Evolutionary conservation across 1,139 yeast genomes (phyloP).

Genomic region (Debaryomyces robertsiae): DNA sequence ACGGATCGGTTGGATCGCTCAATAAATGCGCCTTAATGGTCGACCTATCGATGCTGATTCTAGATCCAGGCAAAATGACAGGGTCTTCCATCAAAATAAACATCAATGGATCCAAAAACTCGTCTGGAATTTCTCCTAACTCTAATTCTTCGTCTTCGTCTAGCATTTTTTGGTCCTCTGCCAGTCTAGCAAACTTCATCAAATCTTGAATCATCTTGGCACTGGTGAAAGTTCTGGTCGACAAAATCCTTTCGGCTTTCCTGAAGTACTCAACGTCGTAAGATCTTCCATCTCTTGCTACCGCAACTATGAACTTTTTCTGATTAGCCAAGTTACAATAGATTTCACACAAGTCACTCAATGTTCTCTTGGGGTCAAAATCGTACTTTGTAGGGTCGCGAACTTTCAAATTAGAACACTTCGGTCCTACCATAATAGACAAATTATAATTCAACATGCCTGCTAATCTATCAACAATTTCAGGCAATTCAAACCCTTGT

Average conservation of each 20-base stretch:
- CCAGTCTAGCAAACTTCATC: constrained; percentile 58
- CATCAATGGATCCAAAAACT: constrained; percentile 95
- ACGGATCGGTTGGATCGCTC: constrained; percentile 96
- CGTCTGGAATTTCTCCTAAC: constrained; percentile 94
- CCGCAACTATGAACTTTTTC: constrained; percentile 70
- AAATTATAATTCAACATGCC: constrained; percentile 94
- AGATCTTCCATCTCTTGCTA: constrained; percentile 89
- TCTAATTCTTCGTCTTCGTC: constrained; percentile 86
- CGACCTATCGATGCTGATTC: constrained; percentile 80
- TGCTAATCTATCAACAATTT: constrained; percentile 90
- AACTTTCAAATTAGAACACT: constrained; percentile 86
- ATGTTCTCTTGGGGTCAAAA: constrained; percentile 76
- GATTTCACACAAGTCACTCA: constrained; percentile 71
- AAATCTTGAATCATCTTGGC: constrained; percentile 57
- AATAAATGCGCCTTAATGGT: constrained; percentile 92
- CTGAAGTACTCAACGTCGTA: constrained; percentile 66
- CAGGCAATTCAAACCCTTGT: constrained; percentile 80
- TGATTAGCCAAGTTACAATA: constrained; percentile 71
- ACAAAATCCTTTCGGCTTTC: constrained; percentile 69
- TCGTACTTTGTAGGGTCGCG: constrained; percentile 79
- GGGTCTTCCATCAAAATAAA: constrained; percentile 95
- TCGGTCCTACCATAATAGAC: constrained; percentile 91
- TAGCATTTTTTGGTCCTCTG: constrained; percentile 58
- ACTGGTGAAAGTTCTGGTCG: constrained; percentile 54
- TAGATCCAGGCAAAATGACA: constrained; percentile 84